Conservation (phyloP, 331 rosid species). For the Telfairia occidentalis region DNA sequence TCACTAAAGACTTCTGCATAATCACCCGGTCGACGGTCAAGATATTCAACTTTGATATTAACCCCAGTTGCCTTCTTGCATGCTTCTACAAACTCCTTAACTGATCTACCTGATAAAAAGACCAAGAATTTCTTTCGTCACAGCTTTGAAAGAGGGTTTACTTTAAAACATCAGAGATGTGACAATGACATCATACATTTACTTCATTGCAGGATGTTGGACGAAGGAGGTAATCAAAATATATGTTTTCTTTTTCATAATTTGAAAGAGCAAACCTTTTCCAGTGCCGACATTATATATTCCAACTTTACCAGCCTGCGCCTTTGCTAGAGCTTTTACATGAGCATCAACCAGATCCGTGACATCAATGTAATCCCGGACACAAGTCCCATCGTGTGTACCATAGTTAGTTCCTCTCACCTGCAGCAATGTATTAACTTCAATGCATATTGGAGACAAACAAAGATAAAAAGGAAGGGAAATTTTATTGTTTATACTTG, state of each 20-base stretch:
- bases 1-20: conserved; percentile 86
- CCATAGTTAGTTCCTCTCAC: conserved; percentile 79
- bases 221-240: neutral
- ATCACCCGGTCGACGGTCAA: conserved; percentile 86
- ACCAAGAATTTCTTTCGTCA: too few species aligned
- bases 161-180: conserved; percentile 3
- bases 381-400: conserved; percentile 78
- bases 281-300: conserved; percentile 97
- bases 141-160: too few species aligned
- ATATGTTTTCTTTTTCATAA: neutral
- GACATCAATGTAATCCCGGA: conserved; percentile 86
- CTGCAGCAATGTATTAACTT: conserved; percentile 40
- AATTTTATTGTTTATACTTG: neutral
- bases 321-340: conserved; percentile 89
- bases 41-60: conserved; percentile 59
- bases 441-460: neutral
- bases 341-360: conserved; percentile 97
- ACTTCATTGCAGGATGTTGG: neutral
- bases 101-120: conserved; percentile 61
- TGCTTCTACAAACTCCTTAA: conserved; percentile 87
- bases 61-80: conserved; percentile 84
- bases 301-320: conserved; percentile 58
- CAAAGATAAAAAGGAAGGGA: neutral
- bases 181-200: neutral
- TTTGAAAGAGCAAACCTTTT: conserved; percentile 39